These are phyloP conservation scores for Ramalina intermedia DNA, from an alignment of 495 filamentous ascomycete species.

Conservation along the genomic window DNA sequence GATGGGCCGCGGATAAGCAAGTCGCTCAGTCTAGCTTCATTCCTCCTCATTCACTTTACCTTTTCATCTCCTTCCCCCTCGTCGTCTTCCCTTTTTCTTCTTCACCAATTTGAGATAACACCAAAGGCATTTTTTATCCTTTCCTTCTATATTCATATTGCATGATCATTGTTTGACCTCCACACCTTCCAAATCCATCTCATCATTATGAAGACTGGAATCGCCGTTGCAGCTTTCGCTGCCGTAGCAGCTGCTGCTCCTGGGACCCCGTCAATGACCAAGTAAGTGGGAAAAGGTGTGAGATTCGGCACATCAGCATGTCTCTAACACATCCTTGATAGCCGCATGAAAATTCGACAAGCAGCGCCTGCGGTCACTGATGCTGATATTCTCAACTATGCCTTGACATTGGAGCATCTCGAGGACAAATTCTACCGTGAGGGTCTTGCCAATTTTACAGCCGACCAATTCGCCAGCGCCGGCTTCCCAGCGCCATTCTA, in stretches of 20 bases:
- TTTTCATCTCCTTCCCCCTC: background rate
- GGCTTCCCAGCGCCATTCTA: constrained; percentile 37
- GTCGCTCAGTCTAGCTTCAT: background rate
- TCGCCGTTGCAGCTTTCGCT: constrained; percentile 13
- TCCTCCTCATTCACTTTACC: background rate
- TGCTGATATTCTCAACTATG: constrained; percentile 25
- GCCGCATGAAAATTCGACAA: constrained; percentile 12
- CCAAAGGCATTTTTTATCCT: background rate
- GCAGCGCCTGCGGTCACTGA: constrained; percentile 10
- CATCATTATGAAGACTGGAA: constrained; percentile 9
- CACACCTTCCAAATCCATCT: no score
- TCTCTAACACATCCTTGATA: background rate
- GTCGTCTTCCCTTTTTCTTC: background rate
- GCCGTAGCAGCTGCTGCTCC: constrained; percentile 11
- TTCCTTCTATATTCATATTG: no score
- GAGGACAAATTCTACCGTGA: constrained; percentile 37
- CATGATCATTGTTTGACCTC: no score
- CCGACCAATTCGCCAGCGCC: constrained; percentile 34
- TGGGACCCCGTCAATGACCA: background rate
- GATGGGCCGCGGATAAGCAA: background rate
- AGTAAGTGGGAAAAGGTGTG: constrained; percentile 1
- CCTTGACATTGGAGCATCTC: constrained; percentile 28
- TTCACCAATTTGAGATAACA: background rate
- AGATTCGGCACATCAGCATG: background rate
- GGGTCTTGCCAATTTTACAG: constrained; percentile 40